These are phyloP conservation scores for Leucocoprinus birnbaumii DNA, from an alignment of 768 basidiomycete species.

Conservation along the genomic window DNA sequence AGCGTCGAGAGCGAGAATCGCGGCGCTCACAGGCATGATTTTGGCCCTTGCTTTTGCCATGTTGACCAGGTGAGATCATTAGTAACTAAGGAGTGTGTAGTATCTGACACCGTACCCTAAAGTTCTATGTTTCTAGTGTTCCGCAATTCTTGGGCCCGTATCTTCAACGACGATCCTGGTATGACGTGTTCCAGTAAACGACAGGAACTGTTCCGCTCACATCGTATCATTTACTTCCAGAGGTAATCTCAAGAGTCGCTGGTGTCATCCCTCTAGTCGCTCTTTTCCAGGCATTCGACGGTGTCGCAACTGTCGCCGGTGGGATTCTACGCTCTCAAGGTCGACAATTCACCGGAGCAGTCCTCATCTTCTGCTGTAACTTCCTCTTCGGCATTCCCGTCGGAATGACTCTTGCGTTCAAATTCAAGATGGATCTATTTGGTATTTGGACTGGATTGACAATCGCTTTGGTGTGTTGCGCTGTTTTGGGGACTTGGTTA, in stretches of 20 bases:
- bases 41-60: constrained; percentile 63
- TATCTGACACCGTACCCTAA: no score
- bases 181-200: constrained; percentile 12
- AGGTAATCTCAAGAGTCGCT: constrained; percentile 60
- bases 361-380: constrained; percentile 80
- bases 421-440: constrained; percentile 47
- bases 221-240: constrained; percentile 20
- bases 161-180: constrained; percentile 73
- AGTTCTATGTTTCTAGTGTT: constrained; percentile 58
- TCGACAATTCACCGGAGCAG: constrained; percentile 74
- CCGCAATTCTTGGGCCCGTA: constrained; percentile 62
- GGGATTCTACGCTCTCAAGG: constrained; percentile 85
- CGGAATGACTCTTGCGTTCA: constrained; percentile 77
- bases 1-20: constrained; percentile 66
- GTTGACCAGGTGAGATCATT: constrained; percentile 56
- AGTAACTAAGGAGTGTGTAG: no score
- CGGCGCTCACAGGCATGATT: constrained; percentile 61
- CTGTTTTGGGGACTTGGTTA: constrained; percentile 50
- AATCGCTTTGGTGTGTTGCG: constrained; percentile 55
- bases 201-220: not conserved
- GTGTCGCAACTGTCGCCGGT: constrained; percentile 57
- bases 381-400: constrained; percentile 83
- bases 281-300: constrained; percentile 86
- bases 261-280: constrained; percentile 73
- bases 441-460: constrained; percentile 90